Percentiles rank a stretch among this genome's conserved stretches.
These are phyloP conservation scores for Fraxinus pennsylvanica DNA, from an alignment of 257 asterid species.

Conservation along the genomic window DNA sequence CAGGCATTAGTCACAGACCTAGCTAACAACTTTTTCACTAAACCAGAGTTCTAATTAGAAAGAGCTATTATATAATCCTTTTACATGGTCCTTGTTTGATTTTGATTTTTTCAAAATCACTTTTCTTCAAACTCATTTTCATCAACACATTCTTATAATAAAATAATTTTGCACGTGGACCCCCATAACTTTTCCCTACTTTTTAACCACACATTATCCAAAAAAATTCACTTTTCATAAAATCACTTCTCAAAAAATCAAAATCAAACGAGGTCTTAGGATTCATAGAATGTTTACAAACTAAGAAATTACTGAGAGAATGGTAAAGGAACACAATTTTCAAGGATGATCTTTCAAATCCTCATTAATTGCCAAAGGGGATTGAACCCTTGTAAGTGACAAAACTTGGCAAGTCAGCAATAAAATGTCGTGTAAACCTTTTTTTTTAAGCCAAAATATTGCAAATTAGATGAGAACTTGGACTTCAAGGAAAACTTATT, in stretches of 20 bases:
- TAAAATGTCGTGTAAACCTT: neutral
- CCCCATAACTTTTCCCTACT: too few relatives aligned
- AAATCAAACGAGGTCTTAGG: neutral
- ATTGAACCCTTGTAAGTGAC: neutral
- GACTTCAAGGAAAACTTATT: neutral
- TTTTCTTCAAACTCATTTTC: too few relatives aligned
- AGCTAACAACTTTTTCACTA: neutral
- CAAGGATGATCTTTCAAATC: constrained; percentile 13
- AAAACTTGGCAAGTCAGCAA: constrained; percentile 11
- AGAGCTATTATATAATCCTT: neutral
- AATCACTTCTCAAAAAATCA: too few relatives aligned
- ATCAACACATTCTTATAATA: too few relatives aligned
- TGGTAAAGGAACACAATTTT: neutral
- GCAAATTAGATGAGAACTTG: constrained; percentile 13
- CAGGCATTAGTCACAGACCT: neutral
- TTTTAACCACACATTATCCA: too few relatives aligned
- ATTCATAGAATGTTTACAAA: neutral
- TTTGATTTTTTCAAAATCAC: too few relatives aligned
- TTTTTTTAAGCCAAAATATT: constrained; percentile 2
- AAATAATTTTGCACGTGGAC: too few relatives aligned
- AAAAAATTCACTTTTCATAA: too few relatives aligned
- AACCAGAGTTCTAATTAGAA: neutral
- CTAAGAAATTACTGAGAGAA: neutral
- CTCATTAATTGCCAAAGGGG: neutral
- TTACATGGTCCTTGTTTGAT: neutral